Percentiles rank a stretch among this genome's conserved stretches.
Conservation (phyloP, 768 basidiomycete genomes). For the Termitomyces heimii region DNA sequence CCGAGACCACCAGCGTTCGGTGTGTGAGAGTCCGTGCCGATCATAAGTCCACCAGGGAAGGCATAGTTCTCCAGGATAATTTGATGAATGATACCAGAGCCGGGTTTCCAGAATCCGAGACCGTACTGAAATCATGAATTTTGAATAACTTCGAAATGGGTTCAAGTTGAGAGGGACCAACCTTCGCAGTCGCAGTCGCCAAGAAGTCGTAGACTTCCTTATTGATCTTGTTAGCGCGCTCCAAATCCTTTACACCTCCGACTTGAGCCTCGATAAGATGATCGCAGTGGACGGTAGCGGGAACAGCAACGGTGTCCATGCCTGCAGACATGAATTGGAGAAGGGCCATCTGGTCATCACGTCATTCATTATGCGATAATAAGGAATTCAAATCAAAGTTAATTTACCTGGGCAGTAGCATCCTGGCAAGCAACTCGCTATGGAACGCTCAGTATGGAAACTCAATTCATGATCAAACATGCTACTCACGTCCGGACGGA, state of each 20-base stretch:
- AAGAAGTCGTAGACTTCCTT: conserved; percentile 99
- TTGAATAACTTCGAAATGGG: neutral
- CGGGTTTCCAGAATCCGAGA: conserved; percentile 99
- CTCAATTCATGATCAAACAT: neutral
- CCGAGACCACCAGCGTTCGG: conserved; percentile 99
- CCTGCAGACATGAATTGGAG: conserved; percentile 99
- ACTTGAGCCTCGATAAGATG: conserved; percentile 98
- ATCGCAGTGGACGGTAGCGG: conserved; percentile 98
- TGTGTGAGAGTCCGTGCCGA: conserved; percentile 98
- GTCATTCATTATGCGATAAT: conserved; percentile 20
- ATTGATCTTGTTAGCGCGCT: conserved; percentile 87
- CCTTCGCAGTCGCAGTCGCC: conserved; percentile 93
- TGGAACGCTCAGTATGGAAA: conserved; percentile 4
- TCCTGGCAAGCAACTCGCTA: conserved; percentile 90
- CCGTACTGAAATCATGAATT: conserved; percentile 58
- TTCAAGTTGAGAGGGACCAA: conserved; percentile 19
- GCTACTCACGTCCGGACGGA: conserved; percentile 87
- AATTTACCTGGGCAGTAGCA: conserved; percentile 74
- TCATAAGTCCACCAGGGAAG: conserved; percentile 99
- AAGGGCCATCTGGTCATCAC: conserved; percentile 82
- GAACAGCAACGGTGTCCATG: conserved; percentile 95
- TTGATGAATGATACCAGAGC: conserved; percentile 98
- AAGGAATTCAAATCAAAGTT: neutral
- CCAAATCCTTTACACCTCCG: conserved; percentile 91
- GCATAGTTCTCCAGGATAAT: conserved; percentile 99